Conservation (phyloP, 176 grass and related monocot genomes). For the Rhynchospora tenuis region DNA sequence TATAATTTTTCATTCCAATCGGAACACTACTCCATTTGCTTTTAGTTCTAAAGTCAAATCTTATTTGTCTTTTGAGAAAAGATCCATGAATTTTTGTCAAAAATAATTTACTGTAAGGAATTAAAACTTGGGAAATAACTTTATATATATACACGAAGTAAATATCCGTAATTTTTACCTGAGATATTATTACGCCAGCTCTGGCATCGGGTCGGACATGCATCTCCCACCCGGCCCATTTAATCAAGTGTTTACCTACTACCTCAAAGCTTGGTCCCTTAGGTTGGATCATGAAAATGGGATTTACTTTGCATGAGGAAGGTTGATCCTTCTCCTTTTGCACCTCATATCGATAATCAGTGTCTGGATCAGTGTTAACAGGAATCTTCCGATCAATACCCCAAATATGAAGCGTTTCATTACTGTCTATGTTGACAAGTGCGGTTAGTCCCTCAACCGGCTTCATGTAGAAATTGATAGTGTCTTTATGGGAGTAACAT, state of each 20-base stretch:
- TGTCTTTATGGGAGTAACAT: constrained; percentile 70
- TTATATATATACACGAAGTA: too few relatives aligned
- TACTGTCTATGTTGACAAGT: constrained; percentile 61
- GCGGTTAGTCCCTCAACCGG: constrained; percentile 85
- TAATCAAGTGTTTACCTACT: constrained; percentile 50
- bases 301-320: constrained; percentile 28
- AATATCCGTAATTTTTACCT: background rate
- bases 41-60: too few relatives aligned
- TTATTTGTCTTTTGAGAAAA: too few relatives aligned
- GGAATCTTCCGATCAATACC: constrained; percentile 52
- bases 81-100: too few relatives aligned
- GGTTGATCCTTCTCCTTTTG: background rate
- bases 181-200: constrained; percentile 64
- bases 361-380: constrained; percentile 42
- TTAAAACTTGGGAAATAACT: too few relatives aligned
- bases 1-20: too few relatives aligned
- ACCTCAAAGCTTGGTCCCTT: constrained; percentile 34
- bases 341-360: constrained; percentile 46
- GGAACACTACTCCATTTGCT: too few relatives aligned
- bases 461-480: constrained; percentile 93
- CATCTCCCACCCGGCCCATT: constrained; percentile 85
- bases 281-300: constrained; percentile 55
- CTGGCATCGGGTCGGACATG: constrained; percentile 72
- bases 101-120: too few relatives aligned
- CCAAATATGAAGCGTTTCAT: constrained; percentile 43